Evolutionary conservation across 768 basidiomycete genomes (phyloP).

Genomic region (Chalciporus chontae): DNA sequence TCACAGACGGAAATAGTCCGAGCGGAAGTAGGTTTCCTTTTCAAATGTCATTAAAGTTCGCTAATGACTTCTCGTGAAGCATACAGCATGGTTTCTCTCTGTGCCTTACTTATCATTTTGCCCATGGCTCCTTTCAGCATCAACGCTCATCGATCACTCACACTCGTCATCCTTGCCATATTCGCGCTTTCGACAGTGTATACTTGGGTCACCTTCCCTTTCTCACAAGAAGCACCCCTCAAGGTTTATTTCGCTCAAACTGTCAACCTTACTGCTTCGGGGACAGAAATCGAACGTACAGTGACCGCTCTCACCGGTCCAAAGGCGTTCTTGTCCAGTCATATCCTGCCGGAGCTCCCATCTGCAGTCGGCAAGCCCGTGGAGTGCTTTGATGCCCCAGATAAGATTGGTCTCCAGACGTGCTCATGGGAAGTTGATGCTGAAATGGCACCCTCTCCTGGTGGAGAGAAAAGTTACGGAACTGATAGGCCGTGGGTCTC

Average conservation of each 20-base stretch:
- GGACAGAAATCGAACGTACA: conserved; percentile 27
- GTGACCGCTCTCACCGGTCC: conserved; percentile 47
- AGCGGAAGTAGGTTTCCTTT: conserved; percentile 39
- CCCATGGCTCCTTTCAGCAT: conserved; percentile 65
- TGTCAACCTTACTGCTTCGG: conserved; percentile 40
- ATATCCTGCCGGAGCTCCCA: conserved; percentile 49
- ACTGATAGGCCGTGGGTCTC: conserved; percentile 39
- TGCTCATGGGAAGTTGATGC: conserved; percentile 47
- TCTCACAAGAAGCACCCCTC: conserved; percentile 56
- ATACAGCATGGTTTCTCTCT: conserved; percentile 42
- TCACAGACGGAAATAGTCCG: conserved; percentile 58
- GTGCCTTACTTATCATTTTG: conserved; percentile 50
- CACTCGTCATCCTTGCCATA: conserved; percentile 34
- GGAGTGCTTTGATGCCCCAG: conserved; percentile 25
- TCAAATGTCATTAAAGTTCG: not conserved
- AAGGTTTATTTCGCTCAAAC: conserved; percentile 71
- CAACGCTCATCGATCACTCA: conserved; percentile 42
- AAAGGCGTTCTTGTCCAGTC: conserved; percentile 37
- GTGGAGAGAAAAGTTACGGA: conserved; percentile 10
- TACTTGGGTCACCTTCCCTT: conserved; percentile 53
- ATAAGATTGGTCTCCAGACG: conserved; percentile 37
- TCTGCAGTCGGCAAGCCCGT: conserved; percentile 41
- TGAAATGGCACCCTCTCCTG: conserved; percentile 39
- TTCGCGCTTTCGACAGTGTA: conserved; percentile 45
- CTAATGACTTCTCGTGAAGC: conserved; percentile 34